phyloP scores from a whole-genome alignment of 176 grass and related monocot genomes.

The Zoysia pacifica region DNA sequence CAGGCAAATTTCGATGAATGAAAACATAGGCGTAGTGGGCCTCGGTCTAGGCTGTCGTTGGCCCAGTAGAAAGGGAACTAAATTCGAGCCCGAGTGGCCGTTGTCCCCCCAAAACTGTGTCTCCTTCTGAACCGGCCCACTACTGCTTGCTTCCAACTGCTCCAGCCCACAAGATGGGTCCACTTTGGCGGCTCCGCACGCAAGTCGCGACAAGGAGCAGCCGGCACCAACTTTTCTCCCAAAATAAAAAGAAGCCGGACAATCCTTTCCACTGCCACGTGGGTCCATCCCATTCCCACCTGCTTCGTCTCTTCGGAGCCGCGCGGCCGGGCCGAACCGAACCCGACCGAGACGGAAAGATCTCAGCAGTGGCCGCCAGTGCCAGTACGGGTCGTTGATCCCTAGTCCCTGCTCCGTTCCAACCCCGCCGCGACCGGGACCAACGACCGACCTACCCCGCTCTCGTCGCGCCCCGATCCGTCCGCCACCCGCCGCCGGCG shows the following conservation, averaged over 20 bases:
- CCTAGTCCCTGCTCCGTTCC: neutral
- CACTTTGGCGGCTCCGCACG: neutral
- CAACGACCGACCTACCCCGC: neutral
- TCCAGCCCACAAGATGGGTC: neutral
- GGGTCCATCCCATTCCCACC: neutral
- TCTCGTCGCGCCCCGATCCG: neutral
- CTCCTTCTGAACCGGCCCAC: neutral
- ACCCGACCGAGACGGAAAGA: neutral
- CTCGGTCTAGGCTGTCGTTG: too few relatives aligned
- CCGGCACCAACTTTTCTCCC: neutral
- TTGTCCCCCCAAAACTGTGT: neutral
- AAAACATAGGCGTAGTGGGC: too few relatives aligned
- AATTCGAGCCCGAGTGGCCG: neutral
- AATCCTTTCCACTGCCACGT: neutral
- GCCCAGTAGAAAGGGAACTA: too few relatives aligned
- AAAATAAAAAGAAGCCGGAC: neutral
- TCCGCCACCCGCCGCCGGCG: constrained; percentile 12
- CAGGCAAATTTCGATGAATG: too few relatives aligned
- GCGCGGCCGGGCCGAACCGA: neutral
- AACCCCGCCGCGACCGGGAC: neutral
- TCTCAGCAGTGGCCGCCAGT: neutral
- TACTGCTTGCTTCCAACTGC: neutral
- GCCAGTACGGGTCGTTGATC: neutral
- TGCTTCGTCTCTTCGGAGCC: neutral
- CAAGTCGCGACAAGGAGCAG: too few relatives aligned